These are phyloP conservation scores for Gaeumannomyces tritici DNA, from an alignment of 2,329 filamentous ascomycete genomes.

Conservation along the genomic window DNA sequence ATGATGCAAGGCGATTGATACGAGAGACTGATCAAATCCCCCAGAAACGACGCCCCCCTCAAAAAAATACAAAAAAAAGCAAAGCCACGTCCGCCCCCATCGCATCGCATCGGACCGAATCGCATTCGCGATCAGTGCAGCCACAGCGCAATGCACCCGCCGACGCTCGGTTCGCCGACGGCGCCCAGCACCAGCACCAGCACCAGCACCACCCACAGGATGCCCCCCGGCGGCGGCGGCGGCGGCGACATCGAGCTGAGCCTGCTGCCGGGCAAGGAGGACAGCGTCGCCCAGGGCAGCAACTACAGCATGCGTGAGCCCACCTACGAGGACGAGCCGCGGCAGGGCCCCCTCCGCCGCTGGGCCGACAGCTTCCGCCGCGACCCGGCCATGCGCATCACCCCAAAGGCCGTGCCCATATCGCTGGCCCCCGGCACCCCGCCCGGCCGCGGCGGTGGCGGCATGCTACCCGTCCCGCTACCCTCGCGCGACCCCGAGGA, in stretches of 20 bases:
- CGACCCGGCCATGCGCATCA: conserved; percentile 41
- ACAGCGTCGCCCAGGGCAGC: conserved; percentile 9
- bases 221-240: too few relatives aligned
- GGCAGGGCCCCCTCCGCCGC: conserved; percentile 15
- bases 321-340: conserved; percentile 10
- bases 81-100: background rate
- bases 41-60: background rate
- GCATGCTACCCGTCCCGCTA: too few relatives aligned
- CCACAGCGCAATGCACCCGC: background rate
- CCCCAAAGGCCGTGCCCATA: conserved; percentile 24
- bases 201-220: conserved; percentile 3
- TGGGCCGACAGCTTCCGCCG: conserved; percentile 55
- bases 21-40: too few relatives aligned
- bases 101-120: background rate
- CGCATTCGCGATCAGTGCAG: too few relatives aligned
- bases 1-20: too few relatives aligned
- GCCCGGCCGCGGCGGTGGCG: background rate
- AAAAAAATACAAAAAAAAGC: too few relatives aligned
- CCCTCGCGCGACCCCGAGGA: conserved; percentile 18
- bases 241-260: conserved; percentile 14
- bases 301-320: conserved; percentile 9
- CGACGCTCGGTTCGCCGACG: background rate
- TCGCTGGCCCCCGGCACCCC: conserved; percentile 9
- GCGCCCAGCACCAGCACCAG: conserved; percentile 8
- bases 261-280: conserved; percentile 13